These are phyloP conservation scores for Simplicillium sp. DNA, from an alignment of 2,329 filamentous ascomycete genomes.

Conservation along the genomic window DNA sequence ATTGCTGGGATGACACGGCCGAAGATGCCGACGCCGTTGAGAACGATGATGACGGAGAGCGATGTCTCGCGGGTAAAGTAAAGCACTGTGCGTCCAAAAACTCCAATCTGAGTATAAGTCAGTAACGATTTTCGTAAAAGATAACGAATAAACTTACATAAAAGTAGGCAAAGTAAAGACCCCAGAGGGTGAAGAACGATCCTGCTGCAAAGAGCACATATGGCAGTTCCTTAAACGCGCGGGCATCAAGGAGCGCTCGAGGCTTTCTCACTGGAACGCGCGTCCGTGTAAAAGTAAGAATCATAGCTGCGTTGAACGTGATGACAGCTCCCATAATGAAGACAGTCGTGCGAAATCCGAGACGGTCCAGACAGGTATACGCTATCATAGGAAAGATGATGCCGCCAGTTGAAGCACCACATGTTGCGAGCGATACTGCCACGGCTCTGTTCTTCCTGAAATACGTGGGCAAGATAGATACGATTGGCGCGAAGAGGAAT, in stretches of 20 bases:
- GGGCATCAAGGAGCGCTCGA: neutral
- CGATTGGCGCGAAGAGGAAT: constrained; percentile 42
- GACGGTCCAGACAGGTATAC: neutral
- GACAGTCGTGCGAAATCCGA: constrained; percentile 6
- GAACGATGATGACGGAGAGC: constrained; percentile 3
- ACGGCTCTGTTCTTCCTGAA: constrained; percentile 42
- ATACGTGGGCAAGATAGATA: constrained; percentile 48
- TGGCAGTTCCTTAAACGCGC: constrained; percentile 1
- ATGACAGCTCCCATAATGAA: constrained; percentile 7
- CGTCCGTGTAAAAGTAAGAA: constrained; percentile 1
- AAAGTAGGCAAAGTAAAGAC: constrained; percentile 2
- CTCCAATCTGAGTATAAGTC: constrained; percentile 1
- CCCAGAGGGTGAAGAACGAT: constrained; percentile 1
- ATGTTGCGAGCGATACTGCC: constrained; percentile 45
- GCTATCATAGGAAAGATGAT: constrained; percentile 36
- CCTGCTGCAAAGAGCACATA: constrained; percentile 1
- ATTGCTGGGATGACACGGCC: constrained; percentile 10
- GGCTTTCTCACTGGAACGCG: constrained; percentile 1
- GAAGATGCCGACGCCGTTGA: constrained; percentile 10
- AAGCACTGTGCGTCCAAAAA: neutral
- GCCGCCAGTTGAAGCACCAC: constrained; percentile 42
- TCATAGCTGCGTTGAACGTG: constrained; percentile 1
- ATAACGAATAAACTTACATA: neutral
- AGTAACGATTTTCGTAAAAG: too few species aligned
- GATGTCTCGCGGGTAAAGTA: neutral